Evolutionary conservation across 352 stramenopile species (phyloP).

Genomic region (Plasmopara viticola): DNA sequence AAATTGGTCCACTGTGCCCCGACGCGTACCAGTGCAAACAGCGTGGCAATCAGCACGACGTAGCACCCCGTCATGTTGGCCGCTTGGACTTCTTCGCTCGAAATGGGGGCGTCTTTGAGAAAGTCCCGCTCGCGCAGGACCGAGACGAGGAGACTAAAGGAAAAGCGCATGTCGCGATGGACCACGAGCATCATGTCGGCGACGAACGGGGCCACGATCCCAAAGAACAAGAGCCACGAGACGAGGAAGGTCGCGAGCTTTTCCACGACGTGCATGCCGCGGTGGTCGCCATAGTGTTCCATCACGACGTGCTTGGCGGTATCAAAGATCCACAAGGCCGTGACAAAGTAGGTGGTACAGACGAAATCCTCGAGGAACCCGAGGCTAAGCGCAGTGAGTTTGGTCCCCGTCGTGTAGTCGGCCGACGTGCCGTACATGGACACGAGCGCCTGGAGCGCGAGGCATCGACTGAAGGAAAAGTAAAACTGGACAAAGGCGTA

Average conservation of each 20-base stretch:
- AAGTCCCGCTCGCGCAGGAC: conserved; percentile 2
- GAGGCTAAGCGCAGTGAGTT: conserved; percentile 14
- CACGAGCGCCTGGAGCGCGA: conserved; percentile 15
- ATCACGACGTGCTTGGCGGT: not conserved
- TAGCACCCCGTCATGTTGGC: not conserved
- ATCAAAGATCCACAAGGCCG: conserved; percentile 18
- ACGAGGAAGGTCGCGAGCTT: conserved; percentile 2
- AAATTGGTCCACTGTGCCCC: conserved; percentile 4
- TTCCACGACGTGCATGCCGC: not conserved
- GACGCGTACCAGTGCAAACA: conserved; percentile 2
- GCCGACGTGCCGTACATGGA: conserved; percentile 12
- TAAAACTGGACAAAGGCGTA: conserved; percentile 15
- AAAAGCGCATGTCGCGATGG: conserved; percentile 5
- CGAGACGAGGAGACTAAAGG: conserved; percentile 1
- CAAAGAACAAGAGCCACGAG: conserved; percentile 4
- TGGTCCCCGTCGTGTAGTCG: conserved; percentile 9
- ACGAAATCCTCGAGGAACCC: conserved; percentile 25
- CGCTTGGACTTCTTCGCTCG: conserved; percentile 1
- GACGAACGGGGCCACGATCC: conserved; percentile 1
- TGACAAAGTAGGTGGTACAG: conserved; percentile 24
- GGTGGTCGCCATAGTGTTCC: not conserved
- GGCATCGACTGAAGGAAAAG: conserved; percentile 15
- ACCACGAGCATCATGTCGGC: conserved; percentile 9
- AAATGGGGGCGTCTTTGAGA: conserved; percentile 4
- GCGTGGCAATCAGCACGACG: conserved; percentile 1